A percentile compares a stretch with the other conserved stretches of the same genome.
Conservation (phyloP, 148 eudicot genomes). For the Oxyria digyna region DNA sequence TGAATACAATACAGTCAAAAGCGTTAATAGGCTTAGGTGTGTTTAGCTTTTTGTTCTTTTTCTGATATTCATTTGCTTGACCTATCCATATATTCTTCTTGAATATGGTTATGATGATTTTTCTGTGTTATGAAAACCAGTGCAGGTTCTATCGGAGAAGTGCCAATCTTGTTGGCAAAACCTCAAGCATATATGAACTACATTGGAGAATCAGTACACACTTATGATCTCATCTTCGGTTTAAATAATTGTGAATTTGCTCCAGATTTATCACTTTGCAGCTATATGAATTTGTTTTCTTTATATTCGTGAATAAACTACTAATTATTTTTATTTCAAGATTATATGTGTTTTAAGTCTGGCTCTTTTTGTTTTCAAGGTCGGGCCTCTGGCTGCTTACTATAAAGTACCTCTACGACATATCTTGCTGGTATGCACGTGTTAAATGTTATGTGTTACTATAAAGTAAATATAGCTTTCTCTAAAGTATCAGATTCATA, state of each 20-base stretch:
- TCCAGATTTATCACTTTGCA: background rate
- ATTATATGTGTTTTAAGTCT: background rate
- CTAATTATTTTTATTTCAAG: background rate
- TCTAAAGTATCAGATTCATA: background rate
- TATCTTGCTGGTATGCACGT: conserved; percentile 60
- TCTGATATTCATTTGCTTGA: background rate
- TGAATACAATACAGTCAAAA: conserved; percentile 96
- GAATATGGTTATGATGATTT: background rate
- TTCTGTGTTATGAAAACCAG: conserved; percentile 2
- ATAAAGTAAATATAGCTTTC: background rate
- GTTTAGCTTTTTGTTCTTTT: conserved; percentile 5
- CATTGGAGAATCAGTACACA: conserved; percentile 80
- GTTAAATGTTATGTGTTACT: background rate
- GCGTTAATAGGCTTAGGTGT: conserved; percentile 89
- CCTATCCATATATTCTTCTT: background rate
- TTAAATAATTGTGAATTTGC: background rate
- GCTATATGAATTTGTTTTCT: background rate
- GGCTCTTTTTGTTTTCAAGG: conserved; percentile 28
- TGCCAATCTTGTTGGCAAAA: conserved; percentile 74
- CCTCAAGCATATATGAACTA: conserved; percentile 96
- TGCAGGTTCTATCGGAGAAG: conserved; percentile 91
- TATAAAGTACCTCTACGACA: conserved; percentile 87
- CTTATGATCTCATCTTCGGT: background rate
- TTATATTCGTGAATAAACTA: background rate
- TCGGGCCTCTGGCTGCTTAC: conserved; percentile 92